Evolutionary conservation across 1,284 basidiomycete species (phyloP).

Genomic region (Kwoniella shivajii): DNA sequence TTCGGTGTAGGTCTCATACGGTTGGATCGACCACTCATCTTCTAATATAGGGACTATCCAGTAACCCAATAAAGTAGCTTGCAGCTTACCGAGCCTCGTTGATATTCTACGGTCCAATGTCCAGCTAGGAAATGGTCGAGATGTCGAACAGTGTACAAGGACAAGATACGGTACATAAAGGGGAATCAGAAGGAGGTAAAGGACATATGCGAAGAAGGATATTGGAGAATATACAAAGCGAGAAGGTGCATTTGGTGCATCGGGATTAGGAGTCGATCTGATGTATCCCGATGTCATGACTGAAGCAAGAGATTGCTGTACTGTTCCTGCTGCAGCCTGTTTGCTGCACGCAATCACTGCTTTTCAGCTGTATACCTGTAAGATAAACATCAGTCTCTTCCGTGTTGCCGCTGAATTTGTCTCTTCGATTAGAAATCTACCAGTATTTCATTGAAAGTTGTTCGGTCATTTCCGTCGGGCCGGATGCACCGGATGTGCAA

Average conservation of each 20-base stretch:
- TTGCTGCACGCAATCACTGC: too few relatives aligned
- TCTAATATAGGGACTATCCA: slow-evolving; percentile 3
- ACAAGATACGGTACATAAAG: slow-evolving; percentile 5
- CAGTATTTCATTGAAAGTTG: too few relatives aligned
- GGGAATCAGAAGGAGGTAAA: background rate
- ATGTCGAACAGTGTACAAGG: background rate
- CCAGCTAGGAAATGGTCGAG: slow-evolving; percentile 7
- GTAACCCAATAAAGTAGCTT: background rate
- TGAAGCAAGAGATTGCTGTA: too few relatives aligned
- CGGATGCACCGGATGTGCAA: background rate
- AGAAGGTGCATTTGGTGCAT: slow-evolving; percentile 5
- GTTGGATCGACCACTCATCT: slow-evolving; percentile 4
- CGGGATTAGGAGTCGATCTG: background rate
- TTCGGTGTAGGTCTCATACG: background rate
- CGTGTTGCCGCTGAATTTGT: too few relatives aligned
- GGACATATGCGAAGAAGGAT: background rate
- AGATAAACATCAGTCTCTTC: too few relatives aligned
- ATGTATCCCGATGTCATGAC: background rate
- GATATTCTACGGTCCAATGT: slow-evolving; percentile 2
- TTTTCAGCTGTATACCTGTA: too few relatives aligned
- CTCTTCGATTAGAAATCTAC: too few relatives aligned
- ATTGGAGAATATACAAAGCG: background rate
- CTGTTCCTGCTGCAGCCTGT: too few relatives aligned
- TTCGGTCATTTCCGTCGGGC: background rate
- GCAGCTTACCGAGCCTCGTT: slow-evolving; percentile 1